A percentile compares a stretch with the other conserved stretches of the same genome.
Conservation (phyloP, 139 green algal species). For the Auxenochlorella pyrenoidosa region DNA sequence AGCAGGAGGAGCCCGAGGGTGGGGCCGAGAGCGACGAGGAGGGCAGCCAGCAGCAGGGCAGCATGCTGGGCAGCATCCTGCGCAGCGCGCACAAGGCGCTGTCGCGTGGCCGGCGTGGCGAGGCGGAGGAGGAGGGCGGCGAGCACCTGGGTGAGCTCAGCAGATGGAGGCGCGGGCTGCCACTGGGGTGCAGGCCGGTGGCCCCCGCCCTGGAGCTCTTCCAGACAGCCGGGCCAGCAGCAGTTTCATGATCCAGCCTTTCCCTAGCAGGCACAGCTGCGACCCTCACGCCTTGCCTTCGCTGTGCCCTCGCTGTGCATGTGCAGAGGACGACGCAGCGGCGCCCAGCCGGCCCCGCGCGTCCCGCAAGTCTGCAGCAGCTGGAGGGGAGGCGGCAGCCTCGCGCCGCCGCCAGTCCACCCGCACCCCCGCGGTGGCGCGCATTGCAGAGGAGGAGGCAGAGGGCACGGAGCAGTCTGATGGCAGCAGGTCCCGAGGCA, state of each 20-base stretch:
- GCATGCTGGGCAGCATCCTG: slow-evolving; percentile 39
- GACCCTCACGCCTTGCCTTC: not conserved
- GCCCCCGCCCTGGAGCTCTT: not conserved
- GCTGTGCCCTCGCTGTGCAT: not conserved
- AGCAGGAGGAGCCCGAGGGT: not conserved
- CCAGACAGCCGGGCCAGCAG: not conserved
- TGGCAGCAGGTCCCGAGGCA: slow-evolving; percentile 1
- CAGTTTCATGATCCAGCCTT: no score
- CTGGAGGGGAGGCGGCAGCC: not conserved
- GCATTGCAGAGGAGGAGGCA: slow-evolving; percentile 1
- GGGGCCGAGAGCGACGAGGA: not conserved
- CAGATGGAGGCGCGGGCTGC: not conserved
- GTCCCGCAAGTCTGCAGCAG: not conserved
- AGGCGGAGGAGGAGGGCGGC: not conserved
- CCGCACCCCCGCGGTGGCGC: slow-evolving; percentile 2
- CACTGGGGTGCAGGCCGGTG: not conserved
- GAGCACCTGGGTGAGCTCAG: not conserved
- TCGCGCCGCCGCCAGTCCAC: slow-evolving; percentile 6
- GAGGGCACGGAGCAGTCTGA: not conserved
- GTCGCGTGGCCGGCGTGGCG: not conserved
- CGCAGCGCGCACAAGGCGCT: not conserved
- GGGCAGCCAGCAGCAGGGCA: slow-evolving; percentile 10
- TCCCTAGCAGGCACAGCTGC: no score
- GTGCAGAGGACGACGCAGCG: slow-evolving; percentile 8
- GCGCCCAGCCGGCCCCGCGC: slow-evolving; percentile 8